Percentiles rank a stretch among this genome's conserved stretches.
Evolutionary conservation across 257 asterid genomes (phyloP).

Genomic region (Handroanthus guayacan): DNA sequence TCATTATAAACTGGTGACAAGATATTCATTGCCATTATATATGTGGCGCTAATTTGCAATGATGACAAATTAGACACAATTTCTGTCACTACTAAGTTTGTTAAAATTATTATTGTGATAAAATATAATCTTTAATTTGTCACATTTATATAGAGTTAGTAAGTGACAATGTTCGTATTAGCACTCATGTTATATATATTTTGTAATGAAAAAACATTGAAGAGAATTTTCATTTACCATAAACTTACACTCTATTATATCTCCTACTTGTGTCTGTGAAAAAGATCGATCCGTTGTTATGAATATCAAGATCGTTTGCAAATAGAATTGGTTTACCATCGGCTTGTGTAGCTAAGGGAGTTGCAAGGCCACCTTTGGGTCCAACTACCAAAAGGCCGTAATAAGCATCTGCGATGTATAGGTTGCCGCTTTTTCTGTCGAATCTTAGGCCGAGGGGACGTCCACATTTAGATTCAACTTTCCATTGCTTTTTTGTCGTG

Average conservation of each 20-base stretch:
- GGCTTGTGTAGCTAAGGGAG: slow-evolving; percentile 65
- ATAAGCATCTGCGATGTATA: slow-evolving; percentile 93
- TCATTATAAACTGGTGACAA: too few species aligned
- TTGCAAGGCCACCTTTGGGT: slow-evolving; percentile 78
- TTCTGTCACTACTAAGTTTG: too few species aligned
- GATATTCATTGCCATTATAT: too few species aligned
- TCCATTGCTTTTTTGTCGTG: slow-evolving; percentile 82
- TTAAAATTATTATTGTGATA: too few species aligned
- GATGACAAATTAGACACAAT: too few species aligned
- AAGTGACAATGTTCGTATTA: too few species aligned
- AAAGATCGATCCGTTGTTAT: slow-evolving; percentile 81
- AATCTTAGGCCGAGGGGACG: slow-evolving; percentile 91
- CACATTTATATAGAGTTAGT: too few species aligned
- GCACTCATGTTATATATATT: too few species aligned
- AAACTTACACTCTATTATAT: slow-evolving; percentile 78
- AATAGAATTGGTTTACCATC: slow-evolving; percentile 79
- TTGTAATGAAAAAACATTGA: too few species aligned
- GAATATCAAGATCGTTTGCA: slow-evolving; percentile 92
- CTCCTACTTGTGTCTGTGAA: slow-evolving; percentile 90
- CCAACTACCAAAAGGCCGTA: slow-evolving; percentile 81
- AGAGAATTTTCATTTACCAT: background rate
- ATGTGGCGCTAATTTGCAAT: too few species aligned
- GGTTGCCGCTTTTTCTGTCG: slow-evolving; percentile 61
- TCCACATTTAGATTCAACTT: slow-evolving; percentile 73
- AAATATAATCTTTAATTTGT: too few species aligned